Percentiles rank a stretch among this genome's conserved stretches.
phyloP scores from a whole-genome alignment of 2,329 filamentous ascomycete genomes.

The Xylariaceae sp. region DNA sequence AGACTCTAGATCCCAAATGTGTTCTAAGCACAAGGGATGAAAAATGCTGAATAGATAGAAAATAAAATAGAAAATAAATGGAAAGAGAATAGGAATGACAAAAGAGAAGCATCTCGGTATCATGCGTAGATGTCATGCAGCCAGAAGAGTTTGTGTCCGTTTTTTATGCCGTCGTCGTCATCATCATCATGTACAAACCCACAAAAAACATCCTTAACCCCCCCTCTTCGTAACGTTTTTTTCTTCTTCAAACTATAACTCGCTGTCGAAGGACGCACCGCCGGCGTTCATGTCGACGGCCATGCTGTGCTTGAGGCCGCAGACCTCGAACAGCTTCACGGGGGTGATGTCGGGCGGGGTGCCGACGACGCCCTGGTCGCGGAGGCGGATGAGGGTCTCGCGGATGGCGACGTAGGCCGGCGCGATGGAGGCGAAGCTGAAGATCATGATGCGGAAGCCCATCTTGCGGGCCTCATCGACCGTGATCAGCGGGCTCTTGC shows the following conservation, averaged over 20 bases:
- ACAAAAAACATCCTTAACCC: background rate
- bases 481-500: slow-evolving; percentile 48
- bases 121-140: too few species aligned
- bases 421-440: slow-evolving; percentile 44
- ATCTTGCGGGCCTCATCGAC: slow-evolving; percentile 47
- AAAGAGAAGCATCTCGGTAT: too few species aligned
- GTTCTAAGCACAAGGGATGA: too few species aligned
- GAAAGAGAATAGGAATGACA: too few species aligned
- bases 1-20: too few species aligned
- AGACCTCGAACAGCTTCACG: slow-evolving; percentile 29
- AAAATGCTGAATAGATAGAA: too few species aligned
- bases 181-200: too few species aligned
- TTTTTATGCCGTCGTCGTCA: too few species aligned
- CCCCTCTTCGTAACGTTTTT: too few species aligned
- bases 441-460: slow-evolving; percentile 56
- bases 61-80: too few species aligned
- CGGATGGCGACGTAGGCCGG: slow-evolving; percentile 41
- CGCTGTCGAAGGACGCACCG: slow-evolving; percentile 25
- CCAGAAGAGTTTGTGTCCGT: too few species aligned
- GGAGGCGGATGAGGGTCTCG: slow-evolving; percentile 34
- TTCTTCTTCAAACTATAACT: too few species aligned
- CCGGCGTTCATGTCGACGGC: slow-evolving; percentile 27
- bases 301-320: slow-evolving; percentile 29
- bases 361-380: slow-evolving; percentile 29
- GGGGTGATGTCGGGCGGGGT: slow-evolving; percentile 28